phyloP scores from a whole-genome alignment of 805 yeast species.

The Schwanniomyces pseudopolymorphus region DNA sequence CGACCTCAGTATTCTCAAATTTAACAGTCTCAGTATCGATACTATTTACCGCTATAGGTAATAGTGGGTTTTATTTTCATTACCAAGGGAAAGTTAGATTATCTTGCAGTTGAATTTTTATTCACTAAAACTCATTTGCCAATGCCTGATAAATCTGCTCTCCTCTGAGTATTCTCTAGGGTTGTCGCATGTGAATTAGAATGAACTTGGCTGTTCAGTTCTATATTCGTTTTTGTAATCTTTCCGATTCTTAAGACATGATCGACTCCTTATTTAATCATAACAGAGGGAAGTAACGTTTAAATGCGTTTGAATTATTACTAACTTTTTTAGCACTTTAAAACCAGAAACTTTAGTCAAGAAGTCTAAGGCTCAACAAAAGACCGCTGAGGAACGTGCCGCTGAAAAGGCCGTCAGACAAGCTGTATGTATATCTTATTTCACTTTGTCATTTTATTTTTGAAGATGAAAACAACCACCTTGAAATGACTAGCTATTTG shows the following conservation, averaged over 20 bases:
- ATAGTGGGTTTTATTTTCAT: not conserved
- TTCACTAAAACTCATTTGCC: constrained; percentile 31
- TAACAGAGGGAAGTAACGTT: constrained; percentile 9
- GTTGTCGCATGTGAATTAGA: constrained; percentile 26
- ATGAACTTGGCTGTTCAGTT: constrained; percentile 43
- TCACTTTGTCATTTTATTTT: constrained; percentile 15
- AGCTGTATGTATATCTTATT: constrained; percentile 61
- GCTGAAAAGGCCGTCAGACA: constrained; percentile 77
- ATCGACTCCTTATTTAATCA: constrained; percentile 5
- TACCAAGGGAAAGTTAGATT: constrained; percentile 42
- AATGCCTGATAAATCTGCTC: constrained; percentile 45
- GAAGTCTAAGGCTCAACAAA: constrained; percentile 76
- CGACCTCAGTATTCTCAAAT: too few species aligned
- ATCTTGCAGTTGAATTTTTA: constrained; percentile 35
- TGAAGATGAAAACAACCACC: constrained; percentile 53
- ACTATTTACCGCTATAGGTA: not conserved
- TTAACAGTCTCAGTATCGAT: too few species aligned
- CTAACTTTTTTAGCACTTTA: constrained; percentile 42
- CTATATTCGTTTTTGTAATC: constrained; percentile 17
- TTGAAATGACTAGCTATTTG: constrained; percentile 61
- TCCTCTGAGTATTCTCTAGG: constrained; percentile 34
- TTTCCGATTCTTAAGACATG: constrained; percentile 19
- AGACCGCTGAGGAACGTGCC: constrained; percentile 73
- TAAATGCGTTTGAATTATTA: constrained; percentile 8
- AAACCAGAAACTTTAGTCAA: constrained; percentile 86